Conservation (phyloP, 106 monocot genomes). For the Alisma plantagoaquatica region DNA sequence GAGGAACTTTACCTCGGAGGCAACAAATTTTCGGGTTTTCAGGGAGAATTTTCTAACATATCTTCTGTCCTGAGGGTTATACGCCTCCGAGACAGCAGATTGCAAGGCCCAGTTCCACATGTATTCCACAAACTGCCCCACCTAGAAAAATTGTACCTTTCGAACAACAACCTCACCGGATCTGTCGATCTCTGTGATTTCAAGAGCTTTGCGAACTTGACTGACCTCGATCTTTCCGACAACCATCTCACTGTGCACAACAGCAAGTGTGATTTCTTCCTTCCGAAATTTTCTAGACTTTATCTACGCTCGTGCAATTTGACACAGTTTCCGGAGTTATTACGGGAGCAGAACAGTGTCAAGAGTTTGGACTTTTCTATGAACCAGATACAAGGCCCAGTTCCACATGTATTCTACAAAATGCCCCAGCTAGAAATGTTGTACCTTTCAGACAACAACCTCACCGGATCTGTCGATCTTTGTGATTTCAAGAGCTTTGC, state of each 20-base stretch:
- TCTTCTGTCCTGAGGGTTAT: constrained; percentile 20
- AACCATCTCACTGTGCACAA: constrained; percentile 39
- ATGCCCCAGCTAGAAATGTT: constrained; percentile 25
- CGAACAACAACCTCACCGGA: constrained; percentile 43
- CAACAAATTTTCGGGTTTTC: constrained; percentile 28
- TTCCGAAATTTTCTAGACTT: too few relatives aligned
- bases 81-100: constrained; percentile 30
- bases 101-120: constrained; percentile 41
- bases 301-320: too few relatives aligned
- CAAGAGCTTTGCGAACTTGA: constrained; percentile 14
- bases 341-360: too few relatives aligned
- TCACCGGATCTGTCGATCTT: constrained; percentile 40
- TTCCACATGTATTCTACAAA: constrained; percentile 30
- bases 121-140: constrained; percentile 21
- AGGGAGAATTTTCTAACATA: constrained; percentile 8
- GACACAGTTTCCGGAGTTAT: too few relatives aligned
- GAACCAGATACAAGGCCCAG: too few relatives aligned
- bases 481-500: constrained; percentile 12
- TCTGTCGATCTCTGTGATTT: too few relatives aligned
- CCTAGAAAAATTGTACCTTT: constrained; percentile 62
- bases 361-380: too few relatives aligned
- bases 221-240: constrained; percentile 43
- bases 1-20: constrained; percentile 19
- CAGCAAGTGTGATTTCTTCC: too few relatives aligned
- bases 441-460: constrained; percentile 27